Base-by-base conservation (phyloP, 2,329 filamentous ascomycete species). In the Cylindrodendrum hubeiense region DNA sequence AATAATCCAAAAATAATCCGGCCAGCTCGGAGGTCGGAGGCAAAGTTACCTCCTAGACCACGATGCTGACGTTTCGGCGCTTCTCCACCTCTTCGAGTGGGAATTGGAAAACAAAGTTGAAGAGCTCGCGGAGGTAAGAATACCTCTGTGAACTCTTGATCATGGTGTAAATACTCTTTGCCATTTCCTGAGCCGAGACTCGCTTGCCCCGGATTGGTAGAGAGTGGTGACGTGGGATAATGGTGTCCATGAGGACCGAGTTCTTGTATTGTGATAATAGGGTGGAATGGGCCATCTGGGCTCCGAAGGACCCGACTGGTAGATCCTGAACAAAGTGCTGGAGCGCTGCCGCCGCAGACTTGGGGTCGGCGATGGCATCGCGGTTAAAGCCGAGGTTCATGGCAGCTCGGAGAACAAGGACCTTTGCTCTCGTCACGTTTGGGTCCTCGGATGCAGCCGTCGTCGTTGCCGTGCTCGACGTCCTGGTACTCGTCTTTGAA, bases 31-130 rank as follows among this genome's bases (percentile, higher is more conserved):
- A 12, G 12, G 15, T 13, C 10, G 26, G 21, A 24, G 26, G 22
- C 21, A 47, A 39, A 44, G 54, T 49, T 10, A 34, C 39, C 24
- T 33, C 46, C 24, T 67, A 75, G 26, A 91, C 83, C 19, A 81
- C 80, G 64, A 93, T 91, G 65, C 86, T 89, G 51, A 90, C 83
- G 61, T 86, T 88, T 74, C 92, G 91, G 68, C 91, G 85, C 58
- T 85, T 82, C 50, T 91, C 89, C 1, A 89, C 91, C 73, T 97
- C 94, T 60, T 97, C 93, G 17, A 94, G 81, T 51, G 91, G 88
- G 75, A 95, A 95, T 4, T 93, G 92, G 78, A 97, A 97, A 3
- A 97, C 94, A 43, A 95, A 85, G 57, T 89, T 87, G 81, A 93
- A 98, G 15, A 98, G 83, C 73, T 97, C 94, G 53, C 89, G 86